These are phyloP conservation scores for Zygnema circumcarinatum DNA, from an alignment of 139 green algal species.

Conservation along the genomic window DNA sequence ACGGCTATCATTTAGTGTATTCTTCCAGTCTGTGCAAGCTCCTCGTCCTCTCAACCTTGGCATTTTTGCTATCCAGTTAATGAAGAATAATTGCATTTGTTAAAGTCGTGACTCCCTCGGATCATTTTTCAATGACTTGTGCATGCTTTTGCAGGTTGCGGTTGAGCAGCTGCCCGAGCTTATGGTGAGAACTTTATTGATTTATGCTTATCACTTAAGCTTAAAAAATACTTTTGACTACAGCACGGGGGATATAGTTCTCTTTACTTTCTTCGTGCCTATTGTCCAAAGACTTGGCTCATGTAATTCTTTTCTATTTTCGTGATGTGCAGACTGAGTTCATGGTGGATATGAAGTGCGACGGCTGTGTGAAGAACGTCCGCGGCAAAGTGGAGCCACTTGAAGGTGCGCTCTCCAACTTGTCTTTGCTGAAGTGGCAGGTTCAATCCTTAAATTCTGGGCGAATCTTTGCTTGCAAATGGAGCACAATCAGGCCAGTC, in stretches of 20 bases:
- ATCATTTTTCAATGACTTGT: not conserved
- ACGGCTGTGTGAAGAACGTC: constrained; percentile 47
- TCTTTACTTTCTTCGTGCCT: not conserved
- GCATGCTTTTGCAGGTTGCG: not conserved
- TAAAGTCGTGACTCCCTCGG: no score
- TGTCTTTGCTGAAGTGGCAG: no score
- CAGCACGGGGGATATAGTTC: not conserved
- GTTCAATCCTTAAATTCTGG: no score
- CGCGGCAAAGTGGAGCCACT: constrained; percentile 36
- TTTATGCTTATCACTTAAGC: not conserved
- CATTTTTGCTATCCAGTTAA: no score
- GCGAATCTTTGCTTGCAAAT: not conserved
- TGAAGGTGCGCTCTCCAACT: constrained; percentile 48
- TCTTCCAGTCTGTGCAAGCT: no score
- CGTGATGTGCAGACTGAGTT: constrained; percentile 39
- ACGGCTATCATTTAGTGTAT: no score
- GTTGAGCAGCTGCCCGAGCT: not conserved
- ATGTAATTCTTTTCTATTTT: not conserved
- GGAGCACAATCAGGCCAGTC: not conserved
- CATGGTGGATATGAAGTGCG: constrained; percentile 57
- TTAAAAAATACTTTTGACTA: not conserved
- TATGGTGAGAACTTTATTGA: not conserved
- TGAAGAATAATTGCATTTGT: no score
- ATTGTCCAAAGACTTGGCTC: not conserved
- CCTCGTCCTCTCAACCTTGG: no score